These are phyloP conservation scores for Pseudogymnoascus verrucosus DNA, from an alignment of 2,329 filamentous ascomycete genomes.

Conservation along the genomic window DNA sequence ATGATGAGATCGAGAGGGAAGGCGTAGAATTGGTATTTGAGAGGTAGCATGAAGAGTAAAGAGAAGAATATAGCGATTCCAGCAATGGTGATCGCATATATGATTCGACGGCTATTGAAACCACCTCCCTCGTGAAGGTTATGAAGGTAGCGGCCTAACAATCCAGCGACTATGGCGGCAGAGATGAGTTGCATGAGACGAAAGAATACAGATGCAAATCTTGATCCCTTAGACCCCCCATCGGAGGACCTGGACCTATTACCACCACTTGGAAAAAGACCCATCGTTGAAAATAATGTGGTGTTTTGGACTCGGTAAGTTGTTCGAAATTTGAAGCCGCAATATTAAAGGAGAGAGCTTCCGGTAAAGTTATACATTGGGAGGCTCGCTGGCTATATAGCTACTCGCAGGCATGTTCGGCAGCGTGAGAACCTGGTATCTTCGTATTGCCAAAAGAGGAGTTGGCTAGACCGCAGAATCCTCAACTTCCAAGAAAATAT, in stretches of 20 bases:
- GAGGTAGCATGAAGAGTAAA: conserved; percentile 6
- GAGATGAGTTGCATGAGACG: conserved; percentile 7
- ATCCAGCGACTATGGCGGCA: conserved; percentile 8
- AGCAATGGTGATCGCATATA: conserved; percentile 7
- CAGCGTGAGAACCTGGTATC: neutral
- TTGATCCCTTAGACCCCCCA: neutral
- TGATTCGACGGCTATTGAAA: neutral
- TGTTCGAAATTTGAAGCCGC: neutral
- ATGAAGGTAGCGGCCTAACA: conserved; percentile 1
- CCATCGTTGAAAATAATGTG: conserved; percentile 1
- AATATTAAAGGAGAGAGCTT: neutral
- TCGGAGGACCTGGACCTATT: neutral
- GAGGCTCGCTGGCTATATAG: neutral
- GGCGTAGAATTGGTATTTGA: conserved; percentile 9
- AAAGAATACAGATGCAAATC: neutral
- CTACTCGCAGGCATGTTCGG: neutral
- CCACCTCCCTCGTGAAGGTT: conserved; percentile 1
- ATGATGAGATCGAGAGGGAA: conserved; percentile 8
- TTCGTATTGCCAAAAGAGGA: neutral
- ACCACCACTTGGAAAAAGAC: conserved; percentile 4
- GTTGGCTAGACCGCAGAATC: neutral
- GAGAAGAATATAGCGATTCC: conserved; percentile 7
- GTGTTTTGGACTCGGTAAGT: neutral
- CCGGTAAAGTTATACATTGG: neutral
- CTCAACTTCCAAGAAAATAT: neutral